Conservation (phyloP, 768 basidiomycete genomes). For the Sarcodon aspratus region DNA sequence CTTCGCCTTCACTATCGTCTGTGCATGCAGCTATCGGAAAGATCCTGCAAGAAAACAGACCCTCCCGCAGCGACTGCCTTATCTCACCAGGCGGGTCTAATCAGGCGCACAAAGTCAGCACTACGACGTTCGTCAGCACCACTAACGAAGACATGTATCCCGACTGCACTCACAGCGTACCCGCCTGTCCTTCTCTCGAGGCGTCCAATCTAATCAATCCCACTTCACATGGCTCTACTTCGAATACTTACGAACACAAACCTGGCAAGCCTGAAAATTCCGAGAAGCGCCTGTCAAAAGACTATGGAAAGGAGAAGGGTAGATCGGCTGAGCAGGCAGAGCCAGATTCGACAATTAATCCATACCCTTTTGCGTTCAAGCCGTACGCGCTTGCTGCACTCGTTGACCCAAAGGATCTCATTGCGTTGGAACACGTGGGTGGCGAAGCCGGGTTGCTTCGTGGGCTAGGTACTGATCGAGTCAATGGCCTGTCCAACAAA, state of each 20-base stretch:
- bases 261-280: constrained; percentile 3
- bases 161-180: constrained; percentile 5
- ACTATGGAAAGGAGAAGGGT: constrained; percentile 6
- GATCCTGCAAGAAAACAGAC: constrained; percentile 57
- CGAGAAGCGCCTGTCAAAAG: constrained; percentile 3
- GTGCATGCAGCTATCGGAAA: constrained; percentile 45
- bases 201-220: constrained; percentile 22
- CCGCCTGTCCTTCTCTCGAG: constrained; percentile 12
- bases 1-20: constrained; percentile 55
- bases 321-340: constrained; percentile 11
- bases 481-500: constrained; percentile 27
- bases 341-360: constrained; percentile 40
- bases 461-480: constrained; percentile 61
- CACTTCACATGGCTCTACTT: constrained; percentile 26
- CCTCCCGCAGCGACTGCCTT: constrained; percentile 42
- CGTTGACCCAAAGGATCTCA: constrained; percentile 81
- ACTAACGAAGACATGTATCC: constrained; percentile 34
- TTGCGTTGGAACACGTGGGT: constrained; percentile 54
- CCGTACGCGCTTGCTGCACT: constrained; percentile 73
- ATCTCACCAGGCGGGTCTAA: constrained; percentile 27
- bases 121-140: constrained; percentile 45
- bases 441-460: constrained; percentile 55
- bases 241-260: constrained; percentile 9
- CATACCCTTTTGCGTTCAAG: constrained; percentile 61
- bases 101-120: constrained; percentile 36